Base-by-base conservation (phyloP, 2,329 filamentous ascomycete genomes). In the Colletotrichum lentis region DNA sequence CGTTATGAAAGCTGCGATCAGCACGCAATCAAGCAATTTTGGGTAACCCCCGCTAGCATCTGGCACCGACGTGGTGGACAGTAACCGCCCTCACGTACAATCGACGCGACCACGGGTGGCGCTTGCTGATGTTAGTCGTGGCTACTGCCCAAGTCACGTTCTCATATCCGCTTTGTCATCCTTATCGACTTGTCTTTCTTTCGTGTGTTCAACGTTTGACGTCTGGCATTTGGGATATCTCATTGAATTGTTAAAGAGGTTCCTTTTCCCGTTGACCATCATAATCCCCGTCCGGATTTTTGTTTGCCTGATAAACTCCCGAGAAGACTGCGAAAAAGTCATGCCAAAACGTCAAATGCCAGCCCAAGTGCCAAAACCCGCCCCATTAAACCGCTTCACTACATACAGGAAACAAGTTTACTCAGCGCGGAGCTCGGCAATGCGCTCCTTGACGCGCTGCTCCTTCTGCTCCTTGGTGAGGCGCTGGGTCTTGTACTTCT, bases 401-500 rank as follows among this genome's bases (percentile, higher is more conserved):
- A 62, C 49, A 54, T 62, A 44, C 52, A 50, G 24, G 37, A 27
- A 50, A 58, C 35, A 69, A 64, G 35, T 46, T 77, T 83, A 82
- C 73, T 86, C 81, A 70, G 82, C 83, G 76, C 86, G 87, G 78
- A 97, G 86, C 84, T 91, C 87, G 80, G 91, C 89, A 85, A 99
- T 99, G 88, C 92, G 96, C 81, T 90, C 88, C 90, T 96, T 88
- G 83, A 99, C 88, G 75, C 90, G 88, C 83, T 90, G 86, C 80
- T 91, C 84, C 86, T 90, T 93, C 92, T 98, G 85, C 64, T 87
- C 94, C 86, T 90, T 91, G 82, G 88, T 90, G 75, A 94, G 87
- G 90, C 97, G 97, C 77, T 77, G 76, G 76, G 84, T 83, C 82
- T 84, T 88, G 91, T 88, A 93, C 90, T 98, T 97, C 87, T 93